These are phyloP conservation scores for Meyerozyma elateridarum DNA, from an alignment of 1,139 yeast species.

Conservation along the genomic window DNA sequence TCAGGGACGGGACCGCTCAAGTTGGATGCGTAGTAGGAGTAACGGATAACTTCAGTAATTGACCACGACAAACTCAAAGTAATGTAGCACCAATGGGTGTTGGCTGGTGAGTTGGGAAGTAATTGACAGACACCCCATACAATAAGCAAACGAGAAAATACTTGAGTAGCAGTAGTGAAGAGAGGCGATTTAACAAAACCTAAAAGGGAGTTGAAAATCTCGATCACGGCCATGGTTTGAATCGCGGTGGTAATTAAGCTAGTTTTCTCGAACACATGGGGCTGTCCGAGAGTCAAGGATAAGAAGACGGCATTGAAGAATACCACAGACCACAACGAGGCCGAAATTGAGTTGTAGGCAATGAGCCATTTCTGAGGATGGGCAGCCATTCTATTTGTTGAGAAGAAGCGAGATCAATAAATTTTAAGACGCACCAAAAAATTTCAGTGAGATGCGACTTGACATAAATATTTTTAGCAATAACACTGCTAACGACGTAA, in stretches of 20 bases:
- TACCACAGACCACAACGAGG: constrained; percentile 43
- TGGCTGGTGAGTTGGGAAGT: constrained; percentile 67
- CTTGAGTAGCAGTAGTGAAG: constrained; percentile 80
- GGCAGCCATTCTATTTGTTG: constrained; percentile 11
- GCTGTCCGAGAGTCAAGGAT: constrained; percentile 46
- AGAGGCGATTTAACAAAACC: constrained; percentile 86
- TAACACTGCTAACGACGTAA: neutral
- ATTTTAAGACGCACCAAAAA: no score
- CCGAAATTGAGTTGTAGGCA: constrained; percentile 42
- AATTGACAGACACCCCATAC: constrained; percentile 78
- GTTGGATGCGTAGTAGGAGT: constrained; percentile 76
- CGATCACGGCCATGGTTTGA: constrained; percentile 82
- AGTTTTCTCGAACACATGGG: constrained; percentile 55
- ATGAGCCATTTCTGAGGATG: constrained; percentile 39
- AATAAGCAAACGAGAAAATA: constrained; percentile 74
- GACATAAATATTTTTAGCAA: constrained; percentile 1
- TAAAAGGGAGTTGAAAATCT: constrained; percentile 68
- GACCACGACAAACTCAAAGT: constrained; percentile 85
- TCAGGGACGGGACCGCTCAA: constrained; percentile 56
- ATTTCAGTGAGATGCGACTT: constrained; percentile 5
- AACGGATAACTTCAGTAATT: constrained; percentile 82
- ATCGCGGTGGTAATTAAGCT: constrained; percentile 57
- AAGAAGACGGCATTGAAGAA: constrained; percentile 39
- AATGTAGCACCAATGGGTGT: constrained; percentile 53
- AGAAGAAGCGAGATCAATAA: no score